phyloP scores from a whole-genome alignment of 1,139 yeast genomes.

The Suhomyces panamericanus region DNA sequence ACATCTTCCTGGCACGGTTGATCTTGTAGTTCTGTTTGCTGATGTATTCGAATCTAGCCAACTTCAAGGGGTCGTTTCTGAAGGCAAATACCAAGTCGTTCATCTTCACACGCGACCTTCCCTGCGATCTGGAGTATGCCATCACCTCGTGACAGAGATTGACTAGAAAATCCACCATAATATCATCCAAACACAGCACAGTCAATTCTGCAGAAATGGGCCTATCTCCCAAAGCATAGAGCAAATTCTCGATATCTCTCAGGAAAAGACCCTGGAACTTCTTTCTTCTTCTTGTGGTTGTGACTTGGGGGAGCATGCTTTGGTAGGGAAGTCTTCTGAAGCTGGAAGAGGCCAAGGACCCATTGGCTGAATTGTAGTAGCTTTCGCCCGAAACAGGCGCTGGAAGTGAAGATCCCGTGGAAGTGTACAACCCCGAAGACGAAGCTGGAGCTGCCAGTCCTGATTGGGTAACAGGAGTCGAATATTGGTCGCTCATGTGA shows the following conservation, averaged over 20 bases:
- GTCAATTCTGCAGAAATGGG: conserved; percentile 76
- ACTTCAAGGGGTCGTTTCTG: conserved; percentile 76
- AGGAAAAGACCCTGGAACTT: conserved; percentile 50
- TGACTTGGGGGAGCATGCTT: conserved; percentile 10
- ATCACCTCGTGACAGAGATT: conserved; percentile 48
- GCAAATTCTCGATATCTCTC: conserved; percentile 67
- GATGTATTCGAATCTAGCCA: conserved; percentile 82
- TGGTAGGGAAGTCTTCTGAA: conserved; percentile 9
- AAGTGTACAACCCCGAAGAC: background rate
- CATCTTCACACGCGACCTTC: conserved; percentile 73
- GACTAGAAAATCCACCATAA: conserved; percentile 72
- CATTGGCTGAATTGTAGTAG: background rate
- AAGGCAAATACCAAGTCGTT: conserved; percentile 88
- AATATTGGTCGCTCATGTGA: conserved; percentile 1
- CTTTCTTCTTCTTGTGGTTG: conserved; percentile 23
- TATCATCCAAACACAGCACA: conserved; percentile 77
- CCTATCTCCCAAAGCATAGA: conserved; percentile 87
- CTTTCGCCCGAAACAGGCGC: background rate
- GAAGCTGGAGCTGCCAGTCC: background rate
- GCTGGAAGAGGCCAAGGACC: conserved; percentile 1
- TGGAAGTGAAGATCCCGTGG: background rate
- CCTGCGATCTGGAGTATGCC: conserved; percentile 41
- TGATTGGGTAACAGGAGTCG: background rate
- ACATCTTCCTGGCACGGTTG: conserved; percentile 77
- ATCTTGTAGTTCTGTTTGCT: conserved; percentile 73